phyloP scores from a whole-genome alignment of 2,329 filamentous ascomycete species.

The Colletotrichum gigasporum region DNA sequence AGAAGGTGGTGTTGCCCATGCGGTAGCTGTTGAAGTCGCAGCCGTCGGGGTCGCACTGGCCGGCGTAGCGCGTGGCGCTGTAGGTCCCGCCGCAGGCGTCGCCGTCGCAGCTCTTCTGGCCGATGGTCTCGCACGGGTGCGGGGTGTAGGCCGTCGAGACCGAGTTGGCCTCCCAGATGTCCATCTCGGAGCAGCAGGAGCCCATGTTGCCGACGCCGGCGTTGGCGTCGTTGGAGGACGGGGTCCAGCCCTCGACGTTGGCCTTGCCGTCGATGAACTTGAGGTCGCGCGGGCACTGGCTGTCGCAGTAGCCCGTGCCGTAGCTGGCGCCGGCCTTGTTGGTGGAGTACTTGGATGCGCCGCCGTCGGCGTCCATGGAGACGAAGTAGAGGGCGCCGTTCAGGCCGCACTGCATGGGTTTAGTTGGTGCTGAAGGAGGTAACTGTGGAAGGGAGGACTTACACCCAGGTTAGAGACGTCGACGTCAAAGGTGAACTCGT shows the following conservation, averaged over 20 bases:
- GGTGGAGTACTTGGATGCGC: constrained; percentile 55
- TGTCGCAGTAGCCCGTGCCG: constrained; percentile 66
- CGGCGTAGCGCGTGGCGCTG: constrained; percentile 63
- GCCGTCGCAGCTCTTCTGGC: constrained; percentile 60
- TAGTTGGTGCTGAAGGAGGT: background rate
- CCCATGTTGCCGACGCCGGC: constrained; percentile 61
- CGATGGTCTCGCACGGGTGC: constrained; percentile 66
- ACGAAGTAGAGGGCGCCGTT: constrained; percentile 78
- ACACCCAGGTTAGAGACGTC: constrained; percentile 68
- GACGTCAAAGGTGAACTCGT: constrained; percentile 78
- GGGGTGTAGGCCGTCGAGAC: constrained; percentile 72
- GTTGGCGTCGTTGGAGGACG: constrained; percentile 63
- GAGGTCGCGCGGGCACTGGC: constrained; percentile 61
- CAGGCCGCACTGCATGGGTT: constrained; percentile 65
- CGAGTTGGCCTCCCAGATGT: constrained; percentile 72
- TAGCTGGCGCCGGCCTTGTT: constrained; percentile 66
- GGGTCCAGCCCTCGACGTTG: constrained; percentile 60
- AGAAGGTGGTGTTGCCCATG: constrained; percentile 71
- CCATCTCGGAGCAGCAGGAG: constrained; percentile 72
- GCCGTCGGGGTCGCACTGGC: constrained; percentile 74
- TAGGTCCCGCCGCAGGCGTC: constrained; percentile 64
- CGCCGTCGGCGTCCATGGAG: constrained; percentile 68
- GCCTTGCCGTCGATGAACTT: constrained; percentile 68
- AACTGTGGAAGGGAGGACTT: background rate
- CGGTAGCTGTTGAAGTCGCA: constrained; percentile 78